Base-by-base conservation (phyloP, 257 asterid species). In the Solanum stenotomum region DNA sequence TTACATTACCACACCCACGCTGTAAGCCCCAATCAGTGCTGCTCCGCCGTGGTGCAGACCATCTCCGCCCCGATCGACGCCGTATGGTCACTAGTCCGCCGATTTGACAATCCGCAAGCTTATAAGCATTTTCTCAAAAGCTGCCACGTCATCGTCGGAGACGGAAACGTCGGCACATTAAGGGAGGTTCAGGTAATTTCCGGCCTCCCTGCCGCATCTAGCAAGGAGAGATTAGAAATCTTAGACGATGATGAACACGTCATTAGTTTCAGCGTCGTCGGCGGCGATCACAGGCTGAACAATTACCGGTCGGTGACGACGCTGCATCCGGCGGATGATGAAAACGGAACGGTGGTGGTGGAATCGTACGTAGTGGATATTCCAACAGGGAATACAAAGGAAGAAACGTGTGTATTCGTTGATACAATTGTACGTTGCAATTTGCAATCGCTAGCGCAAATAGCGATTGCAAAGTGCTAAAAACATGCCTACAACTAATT, bases 281-380 rank as follows among this genome's bases (percentile, higher is more conserved):
- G 98, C 2, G 98, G 98, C 7, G 95, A 92, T 20, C 98, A 95
- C 87, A 89, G 98, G 86, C 92, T 95, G n/a, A 87, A 87, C 1
- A 94, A 95, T 87, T 95, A 95, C 88, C 83, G 95, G 33, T 95
- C 98, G 0, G 96, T 96, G 1, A 96, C 98, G 7, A 94, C 96
- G 4, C 90, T 95, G 25, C 98, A 95, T 78, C 88, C 91, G 5
- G 49, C 89, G 15, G 91, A 84, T n/a, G 86, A 92, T 11, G 67
- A 59, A 7, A 61, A 87, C 0, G 91, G 88, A 16, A 94, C 98
- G 83, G 92, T 95, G 90, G 96, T 96, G 67, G 96, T 95, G 86
- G 99, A 96, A 22, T 96, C 98, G 40, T 96, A 95, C 68, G 96
- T 95, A 52, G 99, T 96, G 67, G 99, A 96, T 71, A 89, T 94